Percentiles rank a stretch among this genome's conserved stretches.
phyloP scores from a whole-genome alignment of 2,329 filamentous ascomycete species.

The Monosporascus sp. region DNA sequence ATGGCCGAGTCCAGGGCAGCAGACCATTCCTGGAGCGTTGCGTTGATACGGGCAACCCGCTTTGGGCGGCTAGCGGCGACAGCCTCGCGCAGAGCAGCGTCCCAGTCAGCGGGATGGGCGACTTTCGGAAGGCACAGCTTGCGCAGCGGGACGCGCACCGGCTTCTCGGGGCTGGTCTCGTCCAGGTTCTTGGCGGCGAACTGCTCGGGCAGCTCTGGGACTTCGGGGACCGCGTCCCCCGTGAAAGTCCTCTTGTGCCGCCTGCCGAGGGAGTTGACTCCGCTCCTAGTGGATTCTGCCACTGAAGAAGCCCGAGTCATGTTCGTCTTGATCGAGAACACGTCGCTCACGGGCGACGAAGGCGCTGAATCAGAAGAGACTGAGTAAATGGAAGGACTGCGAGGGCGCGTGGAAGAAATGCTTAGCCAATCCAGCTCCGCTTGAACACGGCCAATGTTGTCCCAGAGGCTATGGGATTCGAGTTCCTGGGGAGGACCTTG shows the following conservation, averaged over 20 bases:
- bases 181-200: conserved; percentile 20
- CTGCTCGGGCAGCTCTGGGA: conserved; percentile 14
- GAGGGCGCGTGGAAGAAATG: conserved; percentile 17
- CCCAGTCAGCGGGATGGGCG: conserved; percentile 29
- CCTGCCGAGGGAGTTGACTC: conserved; percentile 14
- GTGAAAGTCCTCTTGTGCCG: conserved; percentile 14
- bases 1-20: conserved; percentile 34
- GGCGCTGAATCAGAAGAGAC: conserved; percentile 13
- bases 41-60: conserved; percentile 7
- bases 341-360: conserved; percentile 14
- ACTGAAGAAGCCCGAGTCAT: conserved; percentile 14
- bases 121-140: conserved; percentile 19
- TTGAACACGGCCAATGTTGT: conserved; percentile 3
- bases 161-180: conserved; percentile 8
- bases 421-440: conserved; percentile 23
- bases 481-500: conserved; percentile 17
- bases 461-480: conserved; percentile 21
- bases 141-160: conserved; percentile 11
- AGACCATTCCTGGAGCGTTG: conserved; percentile 28
- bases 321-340: conserved; percentile 14
- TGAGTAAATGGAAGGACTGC: conserved; percentile 17
- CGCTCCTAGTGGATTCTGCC: conserved; percentile 9
- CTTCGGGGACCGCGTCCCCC: neutral
- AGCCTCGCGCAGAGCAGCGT: conserved; percentile 26
- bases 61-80: conserved; percentile 24